Percentiles rank a stretch among this genome's conserved stretches.
phyloP scores from a whole-genome alignment of 179 eudicot species.

The Beta corolliflora region DNA sequence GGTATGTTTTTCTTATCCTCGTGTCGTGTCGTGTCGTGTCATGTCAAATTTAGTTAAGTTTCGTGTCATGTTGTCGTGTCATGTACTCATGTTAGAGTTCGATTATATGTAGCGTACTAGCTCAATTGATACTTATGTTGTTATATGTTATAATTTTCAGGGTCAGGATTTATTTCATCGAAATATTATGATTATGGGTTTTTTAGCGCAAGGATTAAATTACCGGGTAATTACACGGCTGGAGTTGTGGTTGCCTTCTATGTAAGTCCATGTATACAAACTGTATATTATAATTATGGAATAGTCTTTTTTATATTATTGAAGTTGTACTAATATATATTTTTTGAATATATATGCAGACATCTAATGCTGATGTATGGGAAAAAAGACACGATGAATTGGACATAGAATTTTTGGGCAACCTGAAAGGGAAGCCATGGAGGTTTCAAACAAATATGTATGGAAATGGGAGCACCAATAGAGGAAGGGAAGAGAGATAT shows the following conservation, averaged over 20 bases:
- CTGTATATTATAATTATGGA: background rate
- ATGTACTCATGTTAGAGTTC: too few relatives aligned
- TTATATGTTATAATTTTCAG: constrained; percentile 28
- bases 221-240: constrained; percentile 74
- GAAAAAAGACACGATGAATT: constrained; percentile 68
- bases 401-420: constrained; percentile 74
- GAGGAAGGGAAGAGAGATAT: constrained; percentile 77
- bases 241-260: constrained; percentile 92
- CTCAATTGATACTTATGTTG: background rate
- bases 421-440: constrained; percentile 68
- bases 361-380: constrained; percentile 70
- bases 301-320: background rate
- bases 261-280: constrained; percentile 42
- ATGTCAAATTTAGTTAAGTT: background rate
- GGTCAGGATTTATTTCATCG: constrained; percentile 89
- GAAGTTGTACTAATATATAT: background rate
- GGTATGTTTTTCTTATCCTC: constrained; percentile 37
- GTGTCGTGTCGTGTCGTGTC: background rate
- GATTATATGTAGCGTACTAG: too few relatives aligned
- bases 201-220: constrained; percentile 79
- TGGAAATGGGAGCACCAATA: constrained; percentile 68
- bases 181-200: constrained; percentile 84
- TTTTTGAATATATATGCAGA: constrained; percentile 29
- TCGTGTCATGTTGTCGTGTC: background rate
- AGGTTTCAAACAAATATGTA: constrained; percentile 75